Conservation (phyloP, 495 filamentous ascomycete genomes). For the Chaetomium tenue region DNA sequence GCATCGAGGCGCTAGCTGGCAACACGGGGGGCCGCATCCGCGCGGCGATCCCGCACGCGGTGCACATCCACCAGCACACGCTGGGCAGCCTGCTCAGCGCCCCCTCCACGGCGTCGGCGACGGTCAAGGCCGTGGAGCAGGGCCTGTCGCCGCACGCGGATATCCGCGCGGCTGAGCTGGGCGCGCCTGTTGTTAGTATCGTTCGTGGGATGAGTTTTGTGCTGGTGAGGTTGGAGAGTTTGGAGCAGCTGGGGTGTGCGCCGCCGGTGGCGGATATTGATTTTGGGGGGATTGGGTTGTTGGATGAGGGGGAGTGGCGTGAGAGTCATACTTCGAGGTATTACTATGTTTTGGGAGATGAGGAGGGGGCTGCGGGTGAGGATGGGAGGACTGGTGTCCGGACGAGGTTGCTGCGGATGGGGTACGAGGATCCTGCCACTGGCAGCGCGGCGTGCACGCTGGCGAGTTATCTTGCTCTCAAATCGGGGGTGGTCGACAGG, state of each 20-base stretch:
- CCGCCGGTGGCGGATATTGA: constrained; percentile 24
- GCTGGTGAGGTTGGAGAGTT: constrained; percentile 50
- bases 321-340: constrained; percentile 54
- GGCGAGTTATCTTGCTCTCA: constrained; percentile 48
- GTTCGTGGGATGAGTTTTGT: constrained; percentile 70
- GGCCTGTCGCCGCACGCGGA: constrained; percentile 28
- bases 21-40: constrained; percentile 34
- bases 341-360: constrained; percentile 50
- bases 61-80: constrained; percentile 56
- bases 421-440: constrained; percentile 67
- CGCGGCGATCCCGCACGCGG: constrained; percentile 63
- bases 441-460: constrained; percentile 62
- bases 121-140: constrained; percentile 4
- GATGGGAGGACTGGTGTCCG: constrained; percentile 25
- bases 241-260: constrained; percentile 46
- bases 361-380: constrained; percentile 10
- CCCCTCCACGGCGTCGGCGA: neutral
- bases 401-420: constrained; percentile 56
- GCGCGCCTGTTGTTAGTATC: constrained; percentile 57
- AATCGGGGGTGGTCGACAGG: constrained; percentile 32
- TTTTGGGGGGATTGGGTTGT: constrained; percentile 35
- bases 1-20: constrained; percentile 20
- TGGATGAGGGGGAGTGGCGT: constrained; percentile 59
- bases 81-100: constrained; percentile 27
- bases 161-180: constrained; percentile 39